These are phyloP conservation scores for Tolypocladium nubicola DNA, from an alignment of 2,329 filamentous ascomycete genomes.

Conservation along the genomic window DNA sequence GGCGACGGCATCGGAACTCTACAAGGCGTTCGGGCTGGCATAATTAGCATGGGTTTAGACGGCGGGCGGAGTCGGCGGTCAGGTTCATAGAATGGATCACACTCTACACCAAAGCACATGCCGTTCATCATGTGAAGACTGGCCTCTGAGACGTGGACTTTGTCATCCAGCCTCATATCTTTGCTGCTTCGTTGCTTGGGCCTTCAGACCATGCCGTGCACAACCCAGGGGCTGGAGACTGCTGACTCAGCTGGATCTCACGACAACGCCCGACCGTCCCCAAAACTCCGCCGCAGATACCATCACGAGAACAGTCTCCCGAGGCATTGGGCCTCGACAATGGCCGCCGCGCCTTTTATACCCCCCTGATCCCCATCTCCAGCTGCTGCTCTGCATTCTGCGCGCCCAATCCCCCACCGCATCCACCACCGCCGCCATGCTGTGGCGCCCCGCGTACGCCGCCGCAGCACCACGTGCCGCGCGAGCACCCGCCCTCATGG, in stretches of 20 bases:
- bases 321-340: slow-evolving; percentile 20
- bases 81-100: background rate
- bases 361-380: slow-evolving; percentile 4
- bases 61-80: background rate
- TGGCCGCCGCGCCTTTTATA: slow-evolving; percentile 13
- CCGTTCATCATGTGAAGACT: too few species aligned
- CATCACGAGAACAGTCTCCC: slow-evolving; percentile 26
- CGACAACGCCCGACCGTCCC: slow-evolving; percentile 13
- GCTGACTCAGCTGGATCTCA: background rate
- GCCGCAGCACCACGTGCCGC: background rate
- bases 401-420: background rate
- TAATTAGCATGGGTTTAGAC: background rate
- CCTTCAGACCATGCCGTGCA: too few species aligned
- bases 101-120: background rate
- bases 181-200: too few species aligned
- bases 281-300: slow-evolving; percentile 38
- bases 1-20: background rate
- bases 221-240: too few species aligned
- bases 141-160: background rate
- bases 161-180: too few species aligned
- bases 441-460: background rate
- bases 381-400: background rate
- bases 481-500: slow-evolving; percentile 1
- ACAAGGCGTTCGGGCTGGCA: background rate
- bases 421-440: background rate